Evolutionary conservation across 192 early-diverging fungal genomes (phyloP), one percentile per base, ranked within the genome.

Genomic region (Podila verticillata): DNA sequence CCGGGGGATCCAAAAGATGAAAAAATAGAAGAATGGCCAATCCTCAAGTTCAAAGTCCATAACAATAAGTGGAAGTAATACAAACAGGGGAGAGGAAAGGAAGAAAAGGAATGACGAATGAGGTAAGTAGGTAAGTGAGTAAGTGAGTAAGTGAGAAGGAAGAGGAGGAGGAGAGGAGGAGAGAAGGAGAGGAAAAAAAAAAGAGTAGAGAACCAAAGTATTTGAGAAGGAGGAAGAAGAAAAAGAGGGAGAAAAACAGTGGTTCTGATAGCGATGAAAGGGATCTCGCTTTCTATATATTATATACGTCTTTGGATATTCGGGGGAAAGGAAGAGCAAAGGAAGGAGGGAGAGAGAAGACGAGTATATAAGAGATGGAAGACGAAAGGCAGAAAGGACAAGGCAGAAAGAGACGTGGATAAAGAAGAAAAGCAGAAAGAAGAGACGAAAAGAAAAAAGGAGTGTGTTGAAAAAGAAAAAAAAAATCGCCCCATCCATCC

Each of bases 61-160:
- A n/a, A n/a, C n/a, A 44, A 15, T 10, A 44, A 39, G 5, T 39
- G 39, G 39, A 44, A n/a, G n/a, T 12, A 44, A 44, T 44, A 44
- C 17, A 44, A 44, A 44, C 39, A 44, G 13, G 13, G 39, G 39
- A 44, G 13, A 28, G 59, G 59, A 19, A n/a, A n/a, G 19, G 15
- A 30, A 44, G n/a, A 48, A 30, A 58, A 60, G 44, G 20, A 60
- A 60, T 9, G 22, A 24, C 1, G 58, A 69, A 68, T 22, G 36
- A 59, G 31, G 12, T 15, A 57, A 47, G 48, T 12, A 65, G 48
- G 35, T 20, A 17, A 15, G 56, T 17, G 29, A 3, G 28, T 9
- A n/a, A 49, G 48, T 3, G 10, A 39, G 10, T 8, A 39, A 8
- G 36, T 10, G 36, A 39, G 17, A 15, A 44, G 7, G 39, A 17